Percentiles rank a stretch among this genome's conserved stretches.
These are phyloP conservation scores for Cryptococcus wingfieldii DNA, from an alignment of 1,284 basidiomycete genomes.

Conservation along the genomic window DNA sequence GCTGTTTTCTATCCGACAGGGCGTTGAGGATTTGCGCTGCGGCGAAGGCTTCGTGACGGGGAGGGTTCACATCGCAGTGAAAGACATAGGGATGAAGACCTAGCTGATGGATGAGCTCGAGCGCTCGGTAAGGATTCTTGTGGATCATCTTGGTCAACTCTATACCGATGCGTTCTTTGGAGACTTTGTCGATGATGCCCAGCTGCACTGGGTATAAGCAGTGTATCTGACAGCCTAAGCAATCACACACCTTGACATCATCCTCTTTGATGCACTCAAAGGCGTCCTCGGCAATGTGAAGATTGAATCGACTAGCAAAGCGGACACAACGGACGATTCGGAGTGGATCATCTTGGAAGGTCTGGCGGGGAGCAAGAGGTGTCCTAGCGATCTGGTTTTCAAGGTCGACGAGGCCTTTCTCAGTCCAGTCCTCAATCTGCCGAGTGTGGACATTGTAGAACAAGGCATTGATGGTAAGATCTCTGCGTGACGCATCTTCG, in stretches of 20 bases:
- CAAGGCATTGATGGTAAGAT: constrained; percentile 92
- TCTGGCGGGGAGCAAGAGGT: constrained; percentile 78
- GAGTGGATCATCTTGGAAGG: constrained; percentile 91
- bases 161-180: constrained; percentile 82
- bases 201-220: constrained; percentile 50
- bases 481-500: constrained; percentile 85
- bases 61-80: constrained; percentile 54
- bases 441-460: constrained; percentile 94
- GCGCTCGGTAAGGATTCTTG: constrained; percentile 66
- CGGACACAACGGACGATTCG: constrained; percentile 85
- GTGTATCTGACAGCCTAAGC: background rate
- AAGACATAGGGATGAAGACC: constrained; percentile 70
- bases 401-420: constrained; percentile 79
- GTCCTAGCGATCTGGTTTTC: constrained; percentile 78
- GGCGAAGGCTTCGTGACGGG: constrained; percentile 52
- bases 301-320: constrained; percentile 87
- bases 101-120: constrained; percentile 66
- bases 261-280: constrained; percentile 62
- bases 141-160: constrained; percentile 88
- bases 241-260: constrained; percentile 61
- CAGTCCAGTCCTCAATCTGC: constrained; percentile 84
- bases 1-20: constrained; percentile 49
- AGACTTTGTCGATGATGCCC: constrained; percentile 72
- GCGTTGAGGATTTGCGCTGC: constrained; percentile 61
- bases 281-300: constrained; percentile 71